Conservation (phyloP, 495 filamentous ascomycete species). For the Talaromyces borbonicus region DNA sequence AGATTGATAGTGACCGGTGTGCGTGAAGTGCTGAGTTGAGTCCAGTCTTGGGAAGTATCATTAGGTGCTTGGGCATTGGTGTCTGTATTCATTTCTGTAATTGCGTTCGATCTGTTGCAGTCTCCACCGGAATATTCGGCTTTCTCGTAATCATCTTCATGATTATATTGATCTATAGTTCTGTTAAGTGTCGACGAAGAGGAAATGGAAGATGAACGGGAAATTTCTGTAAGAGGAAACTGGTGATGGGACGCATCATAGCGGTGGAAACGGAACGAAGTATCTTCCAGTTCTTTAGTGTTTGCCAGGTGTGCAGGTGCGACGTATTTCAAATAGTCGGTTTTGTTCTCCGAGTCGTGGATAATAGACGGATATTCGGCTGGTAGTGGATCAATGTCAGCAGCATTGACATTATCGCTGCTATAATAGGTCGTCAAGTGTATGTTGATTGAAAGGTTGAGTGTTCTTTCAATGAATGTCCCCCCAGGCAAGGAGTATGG, state of each 20-base stretch:
- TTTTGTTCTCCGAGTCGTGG: not conserved
- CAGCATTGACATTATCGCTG: not conserved
- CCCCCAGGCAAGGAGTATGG: conserved; percentile 7
- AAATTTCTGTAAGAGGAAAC: not conserved
- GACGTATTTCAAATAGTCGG: not conserved
- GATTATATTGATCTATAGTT: not conserved
- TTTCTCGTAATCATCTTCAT: not conserved
- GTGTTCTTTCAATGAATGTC: conserved; percentile 23
- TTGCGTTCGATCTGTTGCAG: not conserved
- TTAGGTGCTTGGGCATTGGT: conserved; percentile 21
- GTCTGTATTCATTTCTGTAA: conserved; percentile 12
- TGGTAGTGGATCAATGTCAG: not conserved
- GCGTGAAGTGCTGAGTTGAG: conserved; percentile 12
- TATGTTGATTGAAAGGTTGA: conserved; percentile 28
- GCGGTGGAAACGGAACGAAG: conserved; percentile 2
- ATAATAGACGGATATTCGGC: not conserved
- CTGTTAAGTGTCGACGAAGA: not conserved
- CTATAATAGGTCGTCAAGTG: conserved; percentile 19
- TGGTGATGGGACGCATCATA: not conserved
- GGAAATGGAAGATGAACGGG: not conserved
- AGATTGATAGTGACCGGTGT: conserved; percentile 22
- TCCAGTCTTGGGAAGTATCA: conserved; percentile 17
- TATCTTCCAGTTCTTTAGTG: not conserved
- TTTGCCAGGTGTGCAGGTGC: not conserved
- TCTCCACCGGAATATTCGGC: not conserved